Evolutionary conservation across 257 asterid species (phyloP), one percentile per base, ranked within the genome.

Genomic region (Cynanchum wilfordii): DNA sequence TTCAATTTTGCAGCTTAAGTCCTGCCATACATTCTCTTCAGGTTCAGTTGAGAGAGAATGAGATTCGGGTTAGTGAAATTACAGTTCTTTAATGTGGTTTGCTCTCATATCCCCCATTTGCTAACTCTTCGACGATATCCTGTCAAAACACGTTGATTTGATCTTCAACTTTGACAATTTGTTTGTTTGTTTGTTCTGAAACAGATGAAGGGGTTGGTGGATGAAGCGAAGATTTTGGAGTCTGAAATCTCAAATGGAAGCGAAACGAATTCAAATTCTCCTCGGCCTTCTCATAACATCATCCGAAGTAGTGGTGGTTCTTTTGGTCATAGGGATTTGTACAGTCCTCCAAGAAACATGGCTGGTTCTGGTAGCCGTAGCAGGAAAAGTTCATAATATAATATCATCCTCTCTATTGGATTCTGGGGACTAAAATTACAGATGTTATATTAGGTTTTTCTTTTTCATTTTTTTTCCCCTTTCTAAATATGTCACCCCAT

Each of bases 1-100:
- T 70, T 68, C 45, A 30, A 54, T 80, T 42, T 42, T 73, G 83
- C 93, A 95, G 99, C 90, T 86, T 95, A 86, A 92, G 89, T 70
- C 99, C 99, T 56, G 97, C 98, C 82, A 80, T 92, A 87, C 79
- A 57, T 70, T 84, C 85, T 73, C 97, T 95, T 76, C 97, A 92
- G 83, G 96, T 90, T 83, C 96, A 86, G 69, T 78, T 90, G 85
- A 82, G 88, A 84, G 99, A 95, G 75, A 95, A 95, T 75, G 99
- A 95, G 82, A 79, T 87, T 75, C 93, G 84, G 98, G 99, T 95
- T 79, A 63, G 7, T 36, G 3, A 33, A 22, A 17, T 63, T 36
- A 33, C 42, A 16, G 12, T 63, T 8, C 8, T 40, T 24, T 22
- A 17, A 10, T 57, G 63, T 11, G 17, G 0, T 57, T 2, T 56